Conservation (phyloP, 441 rosid species). For the Bruguiera hainesii region DNA sequence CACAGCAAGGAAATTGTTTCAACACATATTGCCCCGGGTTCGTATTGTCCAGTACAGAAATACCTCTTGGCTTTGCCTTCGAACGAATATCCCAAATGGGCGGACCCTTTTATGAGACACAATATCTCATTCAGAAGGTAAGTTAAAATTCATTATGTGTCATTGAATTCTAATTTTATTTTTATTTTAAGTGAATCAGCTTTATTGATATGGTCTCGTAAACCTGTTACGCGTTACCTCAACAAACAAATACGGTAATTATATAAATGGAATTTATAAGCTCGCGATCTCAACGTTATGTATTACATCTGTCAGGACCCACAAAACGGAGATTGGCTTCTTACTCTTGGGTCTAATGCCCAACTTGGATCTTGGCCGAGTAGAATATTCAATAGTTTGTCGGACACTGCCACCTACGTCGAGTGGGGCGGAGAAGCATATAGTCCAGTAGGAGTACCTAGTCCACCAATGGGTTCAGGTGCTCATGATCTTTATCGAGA, state of each 20-base stretch:
- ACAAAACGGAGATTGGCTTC: constrained; percentile 13
- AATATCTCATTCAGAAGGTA: neutral
- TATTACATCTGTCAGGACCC: constrained; percentile 8
- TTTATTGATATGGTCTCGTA: too few relatives aligned
- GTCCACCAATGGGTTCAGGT: constrained; percentile 25
- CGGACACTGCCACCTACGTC: neutral
- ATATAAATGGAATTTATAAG: too few relatives aligned
- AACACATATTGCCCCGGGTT: neutral
- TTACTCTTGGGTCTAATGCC: neutral
- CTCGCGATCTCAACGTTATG: too few relatives aligned
- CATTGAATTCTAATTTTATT: neutral
- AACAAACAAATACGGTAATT: too few relatives aligned
- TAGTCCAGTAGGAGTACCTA: constrained; percentile 6
- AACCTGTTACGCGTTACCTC: too few relatives aligned
- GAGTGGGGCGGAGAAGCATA: constrained; percentile 29
- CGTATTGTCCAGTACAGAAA: neutral
- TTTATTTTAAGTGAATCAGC: too few relatives aligned
- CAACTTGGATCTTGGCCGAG: constrained; percentile 21
- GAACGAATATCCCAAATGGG: neutral
- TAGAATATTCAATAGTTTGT: neutral
- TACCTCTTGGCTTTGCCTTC: neutral
- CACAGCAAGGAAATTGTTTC: neutral
- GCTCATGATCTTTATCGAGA: too few relatives aligned
- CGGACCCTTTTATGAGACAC: neutral
- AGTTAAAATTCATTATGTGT: neutral